Conservation (phyloP, 2,329 filamentous ascomycete genomes). For the Colletotrichum plurivorum region DNA sequence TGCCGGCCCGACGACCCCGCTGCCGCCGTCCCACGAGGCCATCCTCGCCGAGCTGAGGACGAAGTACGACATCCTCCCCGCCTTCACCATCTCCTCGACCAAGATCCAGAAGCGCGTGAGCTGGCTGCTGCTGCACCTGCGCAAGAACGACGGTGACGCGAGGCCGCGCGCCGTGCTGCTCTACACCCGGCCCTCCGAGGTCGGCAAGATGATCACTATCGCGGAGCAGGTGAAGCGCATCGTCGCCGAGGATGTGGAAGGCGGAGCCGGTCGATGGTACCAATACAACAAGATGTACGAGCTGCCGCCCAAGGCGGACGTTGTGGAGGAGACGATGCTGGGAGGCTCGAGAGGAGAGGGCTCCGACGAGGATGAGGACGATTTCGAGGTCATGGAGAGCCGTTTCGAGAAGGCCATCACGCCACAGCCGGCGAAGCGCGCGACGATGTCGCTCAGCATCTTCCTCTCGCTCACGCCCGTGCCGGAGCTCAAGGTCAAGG, state of each 20-base stretch:
- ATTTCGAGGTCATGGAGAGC: constrained; percentile 72
- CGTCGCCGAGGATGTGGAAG: constrained; percentile 55
- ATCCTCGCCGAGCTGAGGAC: constrained; percentile 59
- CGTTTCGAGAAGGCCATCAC: constrained; percentile 68
- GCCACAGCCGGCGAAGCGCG: constrained; percentile 60
- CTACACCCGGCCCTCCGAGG: constrained; percentile 64
- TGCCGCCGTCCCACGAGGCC: constrained; percentile 56
- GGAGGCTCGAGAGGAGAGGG: constrained; percentile 43
- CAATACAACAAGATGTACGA: constrained; percentile 72
- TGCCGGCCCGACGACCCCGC: constrained; percentile 44
- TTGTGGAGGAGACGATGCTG: constrained; percentile 61
- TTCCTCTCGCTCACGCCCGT: constrained; percentile 70
- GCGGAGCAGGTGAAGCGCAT: constrained; percentile 74
- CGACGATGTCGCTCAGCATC: constrained; percentile 70
- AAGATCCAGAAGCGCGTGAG: constrained; percentile 70
- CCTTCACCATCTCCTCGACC: constrained; percentile 72
- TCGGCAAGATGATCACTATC: constrained; percentile 77
- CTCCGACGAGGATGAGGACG: constrained; percentile 54
- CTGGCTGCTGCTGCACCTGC: constrained; percentile 60
- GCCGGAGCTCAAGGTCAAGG: constrained; percentile 66
- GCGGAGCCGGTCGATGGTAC: constrained; percentile 56
- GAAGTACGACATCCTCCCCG: constrained; percentile 64
- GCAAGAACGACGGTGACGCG: constrained; percentile 43
- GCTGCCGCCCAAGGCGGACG: constrained; percentile 52
- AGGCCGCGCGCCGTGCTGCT: constrained; percentile 59